A percentile compares a stretch with the other conserved stretches of the same genome.
These are phyloP conservation scores for Baorangia bicolor DNA, from an alignment of 768 basidiomycete species.

Conservation along the genomic window DNA sequence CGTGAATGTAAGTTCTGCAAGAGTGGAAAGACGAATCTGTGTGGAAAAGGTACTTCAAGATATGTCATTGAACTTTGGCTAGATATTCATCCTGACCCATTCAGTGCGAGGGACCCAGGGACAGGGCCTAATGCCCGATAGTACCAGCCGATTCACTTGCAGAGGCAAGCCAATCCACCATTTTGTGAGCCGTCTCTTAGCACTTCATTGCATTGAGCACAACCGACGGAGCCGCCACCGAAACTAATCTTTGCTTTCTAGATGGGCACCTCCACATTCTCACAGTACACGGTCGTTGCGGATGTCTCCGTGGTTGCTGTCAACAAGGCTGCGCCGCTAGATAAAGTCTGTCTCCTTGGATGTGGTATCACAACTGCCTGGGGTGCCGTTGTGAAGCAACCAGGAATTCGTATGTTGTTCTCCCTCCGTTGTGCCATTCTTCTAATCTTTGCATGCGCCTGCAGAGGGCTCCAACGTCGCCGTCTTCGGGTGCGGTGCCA, in stretches of 20 bases:
- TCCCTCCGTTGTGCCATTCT: neutral
- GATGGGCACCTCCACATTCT: constrained; percentile 99
- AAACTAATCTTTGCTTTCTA: constrained; percentile 30
- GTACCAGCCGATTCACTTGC: constrained; percentile 81
- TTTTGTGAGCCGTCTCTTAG: constrained; percentile 60
- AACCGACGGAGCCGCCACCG: neutral
- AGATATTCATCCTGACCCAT: neutral
- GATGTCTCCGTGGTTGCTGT: constrained; percentile 96
- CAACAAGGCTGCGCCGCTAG: constrained; percentile 79
- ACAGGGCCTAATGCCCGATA: constrained; percentile 92
- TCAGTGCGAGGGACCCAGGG: constrained; percentile 92
- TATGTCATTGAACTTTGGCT: neutral
- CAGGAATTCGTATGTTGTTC: constrained; percentile 65
- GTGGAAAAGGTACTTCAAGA: constrained; percentile 67
- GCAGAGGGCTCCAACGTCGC: constrained; percentile 85
- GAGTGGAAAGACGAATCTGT: constrained; percentile 98
- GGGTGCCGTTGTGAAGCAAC: constrained; percentile 92
- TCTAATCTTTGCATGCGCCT: neutral
- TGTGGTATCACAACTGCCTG: constrained; percentile 99
- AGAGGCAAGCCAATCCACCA: constrained; percentile 86
- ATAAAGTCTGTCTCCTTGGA: constrained; percentile 96
- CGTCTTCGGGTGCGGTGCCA: constrained; percentile 95
- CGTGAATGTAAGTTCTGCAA: constrained; percentile 99
- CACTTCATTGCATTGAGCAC: neutral
- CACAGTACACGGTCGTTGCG: constrained; percentile 98